A percentile compares a stretch with the other conserved stretches of the same genome.
Conservation (phyloP, 805 yeast genomes). For the Barnettozyma salicaria region DNA sequence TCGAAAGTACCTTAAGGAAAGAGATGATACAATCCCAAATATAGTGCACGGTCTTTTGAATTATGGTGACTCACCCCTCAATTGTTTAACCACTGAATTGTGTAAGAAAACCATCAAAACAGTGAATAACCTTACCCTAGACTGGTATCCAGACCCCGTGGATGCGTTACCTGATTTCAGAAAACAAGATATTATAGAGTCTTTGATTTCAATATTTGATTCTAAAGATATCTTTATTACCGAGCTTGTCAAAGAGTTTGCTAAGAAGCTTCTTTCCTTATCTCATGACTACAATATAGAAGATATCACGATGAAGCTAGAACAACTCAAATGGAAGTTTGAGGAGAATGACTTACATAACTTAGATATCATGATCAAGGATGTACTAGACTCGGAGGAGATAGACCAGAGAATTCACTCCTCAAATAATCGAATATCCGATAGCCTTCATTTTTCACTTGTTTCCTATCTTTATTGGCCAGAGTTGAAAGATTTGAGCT, state of each 20-base stretch:
- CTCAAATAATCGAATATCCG: conserved; percentile 16
- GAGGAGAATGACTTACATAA: conserved; percentile 61
- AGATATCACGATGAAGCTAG: conserved; percentile 39
- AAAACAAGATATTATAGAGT: conserved; percentile 63
- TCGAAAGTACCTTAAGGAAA: conserved; percentile 58
- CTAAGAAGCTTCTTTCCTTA: conserved; percentile 42
- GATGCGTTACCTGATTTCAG: conserved; percentile 87
- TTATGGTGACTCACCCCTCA: conserved; percentile 30
- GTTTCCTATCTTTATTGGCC: conserved; percentile 86
- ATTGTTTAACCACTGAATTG: conserved; percentile 52
- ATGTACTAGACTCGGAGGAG: conserved; percentile 50
- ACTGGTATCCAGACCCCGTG: conserved; percentile 82
- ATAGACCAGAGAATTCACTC: conserved; percentile 36
- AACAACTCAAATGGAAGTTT: conserved; percentile 53
- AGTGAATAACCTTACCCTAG: conserved; percentile 25
- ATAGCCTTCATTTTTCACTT: conserved; percentile 47
- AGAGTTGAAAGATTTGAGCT: conserved; percentile 20
- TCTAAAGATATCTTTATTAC: conserved; percentile 58
- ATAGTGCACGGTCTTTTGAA: conserved; percentile 67
- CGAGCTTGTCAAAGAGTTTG: conserved; percentile 58
- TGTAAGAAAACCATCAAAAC: conserved; percentile 21
- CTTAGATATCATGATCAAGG: conserved; percentile 80
- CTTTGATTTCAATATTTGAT: conserved; percentile 67
- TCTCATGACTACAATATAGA: conserved; percentile 32
- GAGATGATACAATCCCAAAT: conserved; percentile 66